Evolutionary conservation across 805 yeast species (phyloP), one percentile per base, ranked within the genome.

Genomic region (Kuraishia floccosa): DNA sequence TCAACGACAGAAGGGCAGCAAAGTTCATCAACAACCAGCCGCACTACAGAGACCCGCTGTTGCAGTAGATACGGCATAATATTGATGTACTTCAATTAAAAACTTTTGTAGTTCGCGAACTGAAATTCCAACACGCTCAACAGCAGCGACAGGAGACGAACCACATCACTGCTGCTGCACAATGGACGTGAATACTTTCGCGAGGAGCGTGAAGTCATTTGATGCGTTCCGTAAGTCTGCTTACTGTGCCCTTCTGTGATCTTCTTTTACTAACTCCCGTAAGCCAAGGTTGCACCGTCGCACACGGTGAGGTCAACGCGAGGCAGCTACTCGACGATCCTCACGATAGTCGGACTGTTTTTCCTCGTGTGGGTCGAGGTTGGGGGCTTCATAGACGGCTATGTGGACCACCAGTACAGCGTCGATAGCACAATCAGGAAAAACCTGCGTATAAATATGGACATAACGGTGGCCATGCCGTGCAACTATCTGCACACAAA

Each of bases 351-450:
- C 17, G 63, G 68, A 35, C 68, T 81, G 12, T 44, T 84, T 11
- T 71, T 85, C 45, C 59, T 87, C 23, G 52, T 83, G 5, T 89
- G 93, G 83, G 71, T 83, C 10, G 93, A 87, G 48, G 55, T 86
- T 18, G 94, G 96, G 6, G 78, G 81, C 10, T 83, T 67, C 49
- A 60, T 87, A 34, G 94, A 91, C 33, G 96, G 96, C 3, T 67
- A 66, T 34, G 68, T 80, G 6, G 85, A 77, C 43, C 81, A 78
- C 40, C 82, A 77, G 41, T 91, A 83, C 50, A 59, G 65, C 3
- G 93, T 91, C 4, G 93, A 83, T 44, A 61, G 65, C 22, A 57
- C 60, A 3, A 55, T 84, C 11, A 56, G 65, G 33, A 69, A 68
- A 34, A 67, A 67, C 21, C 65, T 86, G 33, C 67, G 66, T 27